A percentile compares a stretch with the other conserved stretches of the same genome.
Evolutionary conservation across 2,329 filamentous ascomycete genomes (phyloP).

Genomic region (Trichoderma sp.): DNA sequence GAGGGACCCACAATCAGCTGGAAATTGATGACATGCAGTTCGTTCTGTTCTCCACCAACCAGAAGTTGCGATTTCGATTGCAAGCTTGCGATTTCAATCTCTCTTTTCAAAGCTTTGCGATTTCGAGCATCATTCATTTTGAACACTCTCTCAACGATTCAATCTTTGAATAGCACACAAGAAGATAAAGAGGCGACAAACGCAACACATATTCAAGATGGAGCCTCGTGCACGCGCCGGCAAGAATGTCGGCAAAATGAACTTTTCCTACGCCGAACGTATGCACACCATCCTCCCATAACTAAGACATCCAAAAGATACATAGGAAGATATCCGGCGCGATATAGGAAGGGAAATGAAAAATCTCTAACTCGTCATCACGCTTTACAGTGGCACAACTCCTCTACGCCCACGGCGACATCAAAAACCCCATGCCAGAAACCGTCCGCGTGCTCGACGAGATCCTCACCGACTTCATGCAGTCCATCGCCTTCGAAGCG

Average conservation of each 20-base stretch:
- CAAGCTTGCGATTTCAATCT: neutral
- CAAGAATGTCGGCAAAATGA: slow-evolving; percentile 82
- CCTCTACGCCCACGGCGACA: slow-evolving; percentile 81
- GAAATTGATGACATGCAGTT: slow-evolving; percentile 12
- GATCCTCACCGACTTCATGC: slow-evolving; percentile 95
- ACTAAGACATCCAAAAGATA: neutral
- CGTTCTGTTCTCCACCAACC: slow-evolving; percentile 16
- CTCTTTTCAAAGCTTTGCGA: neutral
- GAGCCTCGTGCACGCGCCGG: slow-evolving; percentile 77
- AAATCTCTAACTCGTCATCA: neutral
- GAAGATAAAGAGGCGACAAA: neutral
- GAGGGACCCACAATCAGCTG: slow-evolving; percentile 15
- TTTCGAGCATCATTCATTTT: neutral
- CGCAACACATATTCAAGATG: slow-evolving; percentile 52
- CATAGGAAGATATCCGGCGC: neutral
- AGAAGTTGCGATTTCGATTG: slow-evolving; percentile 17
- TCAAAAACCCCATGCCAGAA: slow-evolving; percentile 74
- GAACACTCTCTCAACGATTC: neutral
- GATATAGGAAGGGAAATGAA: neutral
- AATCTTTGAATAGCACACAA: neutral
- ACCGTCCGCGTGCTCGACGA: slow-evolving; percentile 90
- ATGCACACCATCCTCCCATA: slow-evolving; percentile 37
- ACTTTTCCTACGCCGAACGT: slow-evolving; percentile 75
- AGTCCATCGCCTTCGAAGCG: slow-evolving; percentile 89
- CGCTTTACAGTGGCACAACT: slow-evolving; percentile 65